Evolutionary conservation across 805 yeast genomes (phyloP).

Genomic region (Nakazawaea wyomingensis): DNA sequence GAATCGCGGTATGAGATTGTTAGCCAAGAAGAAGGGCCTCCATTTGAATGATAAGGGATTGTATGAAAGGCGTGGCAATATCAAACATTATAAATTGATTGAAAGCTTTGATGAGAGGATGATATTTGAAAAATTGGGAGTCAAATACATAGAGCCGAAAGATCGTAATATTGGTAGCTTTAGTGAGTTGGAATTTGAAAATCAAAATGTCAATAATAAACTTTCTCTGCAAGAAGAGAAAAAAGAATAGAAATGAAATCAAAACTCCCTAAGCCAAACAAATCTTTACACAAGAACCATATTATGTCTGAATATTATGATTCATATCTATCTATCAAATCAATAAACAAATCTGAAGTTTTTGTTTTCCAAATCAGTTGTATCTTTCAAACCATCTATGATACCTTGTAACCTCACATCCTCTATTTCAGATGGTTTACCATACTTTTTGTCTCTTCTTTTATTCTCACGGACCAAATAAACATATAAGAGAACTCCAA

Average conservation of each 20-base stretch:
- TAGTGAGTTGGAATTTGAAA: too few species aligned
- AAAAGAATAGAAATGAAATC: not conserved
- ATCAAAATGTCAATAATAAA: too few species aligned
- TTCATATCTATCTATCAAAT: too few species aligned
- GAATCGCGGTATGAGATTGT: conserved; percentile 39
- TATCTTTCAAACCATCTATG: conserved; percentile 27
- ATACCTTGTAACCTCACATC: conserved; percentile 24
- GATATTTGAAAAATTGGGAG: conserved; percentile 40
- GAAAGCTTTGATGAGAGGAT: conserved; percentile 39
- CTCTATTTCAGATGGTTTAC: conserved; percentile 22
- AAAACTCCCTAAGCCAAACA: too few species aligned
- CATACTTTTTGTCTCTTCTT: conserved; percentile 30
- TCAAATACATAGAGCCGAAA: conserved; percentile 29
- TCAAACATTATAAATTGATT: conserved; percentile 21
- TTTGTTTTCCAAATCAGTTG: conserved; percentile 24
- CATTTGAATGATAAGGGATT: conserved; percentile 41
- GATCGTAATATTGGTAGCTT: conserved; percentile 22
- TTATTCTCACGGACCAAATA: conserved; percentile 33
- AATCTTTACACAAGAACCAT: too few species aligned
- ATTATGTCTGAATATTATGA: too few species aligned
- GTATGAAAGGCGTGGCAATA: conserved; percentile 17
- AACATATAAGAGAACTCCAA: conserved; percentile 25
- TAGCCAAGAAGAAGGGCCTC: conserved; percentile 35
- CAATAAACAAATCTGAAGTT: conserved; percentile 18
- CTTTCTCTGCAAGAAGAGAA: too few species aligned